These are phyloP conservation scores for Phialemoniopsis sp. DNA, from an alignment of 2,329 filamentous ascomycete species.

Conservation along the genomic window DNA sequence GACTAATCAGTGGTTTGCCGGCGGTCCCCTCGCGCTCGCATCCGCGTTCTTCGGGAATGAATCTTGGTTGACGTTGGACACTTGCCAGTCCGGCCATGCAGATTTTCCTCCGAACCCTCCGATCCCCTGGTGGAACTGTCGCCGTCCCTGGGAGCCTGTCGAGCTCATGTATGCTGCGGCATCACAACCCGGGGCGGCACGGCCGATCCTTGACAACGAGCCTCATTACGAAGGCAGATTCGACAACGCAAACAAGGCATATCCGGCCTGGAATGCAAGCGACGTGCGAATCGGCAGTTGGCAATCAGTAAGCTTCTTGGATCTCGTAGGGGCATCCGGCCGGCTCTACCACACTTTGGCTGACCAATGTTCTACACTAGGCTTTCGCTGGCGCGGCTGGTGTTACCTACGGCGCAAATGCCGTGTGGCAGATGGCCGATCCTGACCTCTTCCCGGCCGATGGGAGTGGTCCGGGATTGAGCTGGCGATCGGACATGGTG, in stretches of 20 bases:
- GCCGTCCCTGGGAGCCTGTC: slow-evolving; percentile 11
- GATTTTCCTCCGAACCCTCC: slow-evolving; percentile 14
- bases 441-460: slow-evolving; percentile 8
- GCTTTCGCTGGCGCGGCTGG: slow-evolving; percentile 12
- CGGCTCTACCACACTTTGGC: no score
- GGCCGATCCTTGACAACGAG: slow-evolving; percentile 14
- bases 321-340: no score
- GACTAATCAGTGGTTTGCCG: slow-evolving; percentile 15
- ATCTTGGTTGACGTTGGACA: slow-evolving; percentile 13
- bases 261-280: slow-evolving; percentile 12
- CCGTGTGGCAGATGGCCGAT: slow-evolving; percentile 11
- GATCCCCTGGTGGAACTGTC: slow-evolving; percentile 11
- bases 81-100: slow-evolving; percentile 13
- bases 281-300: slow-evolving; percentile 11
- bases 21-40: slow-evolving; percentile 11
- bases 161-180: slow-evolving; percentile 11
- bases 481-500: slow-evolving; percentile 10
- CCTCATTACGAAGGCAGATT: slow-evolving; percentile 13
- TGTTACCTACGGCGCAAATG: slow-evolving; percentile 12
- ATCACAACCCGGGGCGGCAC: slow-evolving; percentile 6
- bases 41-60: slow-evolving; percentile 10
- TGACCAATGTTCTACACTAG: no score
- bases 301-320: slow-evolving; percentile 11
- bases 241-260: slow-evolving; percentile 8
- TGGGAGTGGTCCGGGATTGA: slow-evolving; percentile 9